Conservation (phyloP, 2,329 filamentous ascomycete species). For the Domatiomyces globalis region DNA sequence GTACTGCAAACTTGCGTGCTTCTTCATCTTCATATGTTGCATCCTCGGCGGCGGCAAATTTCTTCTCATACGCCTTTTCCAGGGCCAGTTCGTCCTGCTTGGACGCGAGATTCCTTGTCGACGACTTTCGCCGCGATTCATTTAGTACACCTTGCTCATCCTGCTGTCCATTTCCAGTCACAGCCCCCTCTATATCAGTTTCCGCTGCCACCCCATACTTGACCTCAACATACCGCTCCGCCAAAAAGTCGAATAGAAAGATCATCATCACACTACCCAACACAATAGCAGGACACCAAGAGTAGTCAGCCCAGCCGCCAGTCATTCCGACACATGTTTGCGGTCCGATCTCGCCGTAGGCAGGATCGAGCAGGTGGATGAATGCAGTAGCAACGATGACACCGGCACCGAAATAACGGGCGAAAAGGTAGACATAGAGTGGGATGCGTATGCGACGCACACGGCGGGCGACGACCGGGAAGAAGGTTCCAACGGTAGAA, state of each 20-base stretch:
- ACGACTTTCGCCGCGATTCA: background rate
- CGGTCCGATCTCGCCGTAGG: conserved; percentile 32
- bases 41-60: background rate
- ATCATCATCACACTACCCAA: conserved; percentile 35
- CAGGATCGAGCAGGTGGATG: conserved; percentile 35
- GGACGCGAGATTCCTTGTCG: background rate
- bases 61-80: conserved; percentile 3
- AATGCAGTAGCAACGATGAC: conserved; percentile 36
- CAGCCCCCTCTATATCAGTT: conserved; percentile 13
- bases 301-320: conserved; percentile 31
- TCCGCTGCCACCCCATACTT: conserved; percentile 29
- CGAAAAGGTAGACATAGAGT: conserved; percentile 33
- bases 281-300: conserved; percentile 40
- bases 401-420: conserved; percentile 34
- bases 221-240: conserved; percentile 37
- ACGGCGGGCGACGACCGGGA: conserved; percentile 34
- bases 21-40: background rate
- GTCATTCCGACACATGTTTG: conserved; percentile 41
- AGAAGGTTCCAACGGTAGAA: conserved; percentile 30
- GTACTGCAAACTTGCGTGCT: background rate
- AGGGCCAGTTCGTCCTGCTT: conserved; percentile 6
- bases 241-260: conserved; percentile 38
- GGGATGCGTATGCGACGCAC: conserved; percentile 26
- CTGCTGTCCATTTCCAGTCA: conserved; percentile 8
- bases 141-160: background rate